A percentile compares a stretch with the other conserved stretches of the same genome.
Conservation (phyloP, 306 rosid species). For the Fragaria iinumae region DNA sequence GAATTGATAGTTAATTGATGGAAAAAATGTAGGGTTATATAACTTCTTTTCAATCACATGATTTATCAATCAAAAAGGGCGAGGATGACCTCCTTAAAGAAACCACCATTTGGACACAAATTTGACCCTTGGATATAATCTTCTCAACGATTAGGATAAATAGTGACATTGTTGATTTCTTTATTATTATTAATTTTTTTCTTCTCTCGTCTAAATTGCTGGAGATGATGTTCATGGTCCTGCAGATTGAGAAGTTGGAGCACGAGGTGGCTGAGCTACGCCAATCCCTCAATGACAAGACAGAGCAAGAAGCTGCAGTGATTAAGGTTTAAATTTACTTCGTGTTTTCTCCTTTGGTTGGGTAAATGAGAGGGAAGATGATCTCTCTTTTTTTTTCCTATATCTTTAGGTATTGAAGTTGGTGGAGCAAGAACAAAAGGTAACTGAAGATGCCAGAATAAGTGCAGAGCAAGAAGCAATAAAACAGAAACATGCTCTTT, state of each 20-base stretch:
- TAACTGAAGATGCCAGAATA: constrained; percentile 85
- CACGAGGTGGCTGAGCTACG: constrained; percentile 58
- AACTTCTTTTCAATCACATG: not conserved
- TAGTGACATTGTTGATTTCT: not conserved
- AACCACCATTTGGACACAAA: not conserved
- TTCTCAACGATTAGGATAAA: not conserved
- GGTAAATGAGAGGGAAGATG: not conserved
- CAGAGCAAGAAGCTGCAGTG: constrained; percentile 88
- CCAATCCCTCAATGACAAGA: constrained; percentile 64
- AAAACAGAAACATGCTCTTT: constrained; percentile 68
- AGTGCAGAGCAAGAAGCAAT: constrained; percentile 77
- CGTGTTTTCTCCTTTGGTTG: constrained; percentile 17
- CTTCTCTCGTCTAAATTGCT: not conserved
- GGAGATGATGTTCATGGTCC: not conserved
- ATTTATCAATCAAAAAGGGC: too few species aligned
- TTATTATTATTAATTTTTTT: too few species aligned
- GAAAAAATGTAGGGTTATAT: not conserved
- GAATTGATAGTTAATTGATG: not conserved
- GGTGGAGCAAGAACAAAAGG: constrained; percentile 80
- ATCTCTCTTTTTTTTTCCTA: not conserved
- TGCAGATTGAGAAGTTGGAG: constrained; percentile 91
- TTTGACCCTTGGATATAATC: not conserved
- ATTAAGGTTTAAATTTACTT: constrained; percentile 62
- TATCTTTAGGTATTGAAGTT: constrained; percentile 59
- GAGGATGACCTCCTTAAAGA: not conserved